Conservation (phyloP, 306 rosid genomes). For the Rosa multiflora region DNA sequence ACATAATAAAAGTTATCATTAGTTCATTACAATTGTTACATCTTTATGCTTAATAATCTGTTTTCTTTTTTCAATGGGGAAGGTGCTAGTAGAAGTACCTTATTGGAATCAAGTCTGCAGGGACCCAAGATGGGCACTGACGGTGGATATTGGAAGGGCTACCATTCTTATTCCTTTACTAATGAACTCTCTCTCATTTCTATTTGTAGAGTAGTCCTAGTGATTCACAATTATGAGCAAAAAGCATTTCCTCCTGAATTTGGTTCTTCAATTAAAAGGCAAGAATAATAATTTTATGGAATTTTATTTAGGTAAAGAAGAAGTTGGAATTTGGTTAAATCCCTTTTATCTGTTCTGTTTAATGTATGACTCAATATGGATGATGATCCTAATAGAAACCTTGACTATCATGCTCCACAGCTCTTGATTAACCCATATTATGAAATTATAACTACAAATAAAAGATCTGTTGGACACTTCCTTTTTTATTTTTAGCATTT, state of each 20-base stretch:
- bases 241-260: background rate
- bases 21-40: background rate
- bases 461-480: too few relatives aligned
- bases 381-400: too few relatives aligned
- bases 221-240: background rate
- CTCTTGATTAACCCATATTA: too few relatives aligned
- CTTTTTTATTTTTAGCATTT: too few relatives aligned
- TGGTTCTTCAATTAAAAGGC: background rate
- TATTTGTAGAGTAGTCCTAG: background rate
- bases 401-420: too few relatives aligned
- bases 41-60: background rate
- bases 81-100: constrained; percentile 64
- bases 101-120: constrained; percentile 70
- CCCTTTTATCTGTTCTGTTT: too few relatives aligned
- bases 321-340: too few relatives aligned
- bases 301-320: too few relatives aligned
- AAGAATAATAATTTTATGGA: background rate
- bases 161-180: constrained; percentile 3
- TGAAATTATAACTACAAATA: too few relatives aligned
- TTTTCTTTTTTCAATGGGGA: constrained; percentile 9
- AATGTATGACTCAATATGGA: too few relatives aligned
- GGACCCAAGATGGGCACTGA: constrained; percentile 73
- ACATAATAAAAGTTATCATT: background rate
- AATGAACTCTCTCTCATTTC: background rate
- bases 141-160: constrained; percentile 93